Conservation (phyloP, 192 early-diverging fungal genomes). For the Umbelopsis vinacea region DNA sequence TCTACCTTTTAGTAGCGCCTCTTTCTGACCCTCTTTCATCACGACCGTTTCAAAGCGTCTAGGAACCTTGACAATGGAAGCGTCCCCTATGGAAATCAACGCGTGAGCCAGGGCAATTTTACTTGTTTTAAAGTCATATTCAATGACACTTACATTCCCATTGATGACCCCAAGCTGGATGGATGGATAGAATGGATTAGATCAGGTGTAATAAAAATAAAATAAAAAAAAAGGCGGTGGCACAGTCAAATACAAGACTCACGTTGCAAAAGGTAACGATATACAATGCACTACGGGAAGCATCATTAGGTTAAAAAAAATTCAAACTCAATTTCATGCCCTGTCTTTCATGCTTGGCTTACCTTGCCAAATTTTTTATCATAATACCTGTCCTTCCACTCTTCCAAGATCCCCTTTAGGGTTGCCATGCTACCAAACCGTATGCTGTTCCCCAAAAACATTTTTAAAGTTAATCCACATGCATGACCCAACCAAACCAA, state of each 20-base stretch:
- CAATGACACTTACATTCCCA: slow-evolving; percentile 9
- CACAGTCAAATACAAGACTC: slow-evolving; percentile 18
- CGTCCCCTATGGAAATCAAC: background rate
- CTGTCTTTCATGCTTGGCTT: background rate
- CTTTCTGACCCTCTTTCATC: slow-evolving; percentile 53
- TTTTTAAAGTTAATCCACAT: background rate
- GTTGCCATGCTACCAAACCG: background rate
- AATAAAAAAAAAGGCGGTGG: background rate
- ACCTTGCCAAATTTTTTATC: slow-evolving; percentile 30
- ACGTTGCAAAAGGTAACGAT: slow-evolving; percentile 22
- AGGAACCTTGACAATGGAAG: slow-evolving; percentile 32
- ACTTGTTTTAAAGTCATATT: too few relatives aligned
- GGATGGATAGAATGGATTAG: background rate
- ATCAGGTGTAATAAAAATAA: background rate
- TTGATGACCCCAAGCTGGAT: slow-evolving; percentile 10
- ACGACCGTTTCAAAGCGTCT: slow-evolving; percentile 53
- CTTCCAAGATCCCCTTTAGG: slow-evolving; percentile 26
- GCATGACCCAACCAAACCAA: background rate
- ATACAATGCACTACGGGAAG: slow-evolving; percentile 1
- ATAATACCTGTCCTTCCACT: slow-evolving; percentile 33
- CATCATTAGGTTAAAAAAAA: background rate
- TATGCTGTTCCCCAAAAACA: background rate
- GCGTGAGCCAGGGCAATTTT: background rate
- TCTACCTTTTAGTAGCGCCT: slow-evolving; percentile 44
- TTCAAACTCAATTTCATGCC: background rate